These are phyloP conservation scores for Nicotiana tabacum DNA, from an alignment of 257 asterid genomes.

Conservation along the genomic window DNA sequence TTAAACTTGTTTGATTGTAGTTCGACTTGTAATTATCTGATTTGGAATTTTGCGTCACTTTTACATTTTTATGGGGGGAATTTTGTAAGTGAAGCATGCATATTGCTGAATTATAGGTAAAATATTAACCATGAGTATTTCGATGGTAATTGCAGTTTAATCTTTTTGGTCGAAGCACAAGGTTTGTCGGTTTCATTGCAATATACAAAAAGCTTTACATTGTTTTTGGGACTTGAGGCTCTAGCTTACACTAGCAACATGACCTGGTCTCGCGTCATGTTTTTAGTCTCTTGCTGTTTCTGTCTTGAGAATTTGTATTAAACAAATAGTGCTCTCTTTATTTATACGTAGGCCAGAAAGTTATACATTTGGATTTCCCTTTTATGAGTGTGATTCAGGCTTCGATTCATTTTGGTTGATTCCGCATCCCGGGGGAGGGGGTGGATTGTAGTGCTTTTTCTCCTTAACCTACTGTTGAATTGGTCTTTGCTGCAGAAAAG, in stretches of 20 bases:
- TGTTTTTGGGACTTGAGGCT: background rate
- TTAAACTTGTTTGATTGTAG: background rate
- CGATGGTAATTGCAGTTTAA: background rate
- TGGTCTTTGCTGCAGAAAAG: constrained; percentile 5
- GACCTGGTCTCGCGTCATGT: background rate
- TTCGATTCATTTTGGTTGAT: background rate
- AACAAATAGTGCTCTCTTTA: background rate
- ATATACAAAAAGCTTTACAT: background rate
- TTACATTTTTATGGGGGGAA: background rate
- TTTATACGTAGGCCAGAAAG: background rate
- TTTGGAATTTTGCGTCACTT: background rate
- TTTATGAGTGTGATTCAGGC: background rate
- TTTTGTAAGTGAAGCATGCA: background rate
- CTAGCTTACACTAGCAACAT: background rate
- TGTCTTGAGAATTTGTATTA: background rate
- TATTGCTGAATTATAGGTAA: background rate
- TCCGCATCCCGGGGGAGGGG: background rate
- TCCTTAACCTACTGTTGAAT: background rate
- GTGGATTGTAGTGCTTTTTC: background rate
- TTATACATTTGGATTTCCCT: background rate
- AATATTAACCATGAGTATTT: background rate
- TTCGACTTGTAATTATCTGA: background rate
- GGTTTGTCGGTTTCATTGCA: background rate
- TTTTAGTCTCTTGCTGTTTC: background rate
- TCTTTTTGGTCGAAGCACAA: background rate